Evolutionary conservation across 305 asterid genomes (phyloP), one percentile per base, ranked within the genome.

Genomic region (Fraxinus platypoda): DNA sequence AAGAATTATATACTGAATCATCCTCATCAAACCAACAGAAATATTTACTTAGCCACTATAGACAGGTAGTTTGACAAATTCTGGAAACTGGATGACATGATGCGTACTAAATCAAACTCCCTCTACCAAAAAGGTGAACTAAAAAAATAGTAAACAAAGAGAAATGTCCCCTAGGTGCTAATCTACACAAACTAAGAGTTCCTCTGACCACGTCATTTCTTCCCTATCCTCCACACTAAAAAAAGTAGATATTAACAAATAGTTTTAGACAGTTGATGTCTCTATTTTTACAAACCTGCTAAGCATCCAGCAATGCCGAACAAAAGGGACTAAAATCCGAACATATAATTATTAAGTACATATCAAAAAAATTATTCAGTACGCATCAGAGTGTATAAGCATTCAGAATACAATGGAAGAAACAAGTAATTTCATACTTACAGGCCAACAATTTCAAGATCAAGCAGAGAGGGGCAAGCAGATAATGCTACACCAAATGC

Each of bases 391-490:
- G 26, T 8, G 85, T 68, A 80, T 70, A 76, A 76, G 77, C 19
- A 33, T 78, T 68, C 31, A 75, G 26, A 78, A 59, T 31, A 78
- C 49, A 82, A 81, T 19, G 9, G 38, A 74, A 71, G 64, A 76
- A 78, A 81, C 49, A 54, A 75, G 77, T 57, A 79, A 43, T 26
- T 64, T 68, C 57, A 86, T 71, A 91, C 98, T 95, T 90, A 95
- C 98, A 93, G 95, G 88, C 97, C 98, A 85, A 92, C 93, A 81
- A 95, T 89, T 87, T 87, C 97, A 34, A 95, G 89, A 89, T 92
- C 98, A 79, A 82, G 88, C 85, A 95, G 81, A 75, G 90, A 85
- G 37, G 97, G 92, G 59, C 98, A 93, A 64, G 93, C 91, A 78
- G 92, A 86, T 86, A 95, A 78, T 81, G 97, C 98, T 62, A 87